Base-by-base conservation (phyloP, 2,329 filamentous ascomycete species). In the Monilinia laxa region DNA sequence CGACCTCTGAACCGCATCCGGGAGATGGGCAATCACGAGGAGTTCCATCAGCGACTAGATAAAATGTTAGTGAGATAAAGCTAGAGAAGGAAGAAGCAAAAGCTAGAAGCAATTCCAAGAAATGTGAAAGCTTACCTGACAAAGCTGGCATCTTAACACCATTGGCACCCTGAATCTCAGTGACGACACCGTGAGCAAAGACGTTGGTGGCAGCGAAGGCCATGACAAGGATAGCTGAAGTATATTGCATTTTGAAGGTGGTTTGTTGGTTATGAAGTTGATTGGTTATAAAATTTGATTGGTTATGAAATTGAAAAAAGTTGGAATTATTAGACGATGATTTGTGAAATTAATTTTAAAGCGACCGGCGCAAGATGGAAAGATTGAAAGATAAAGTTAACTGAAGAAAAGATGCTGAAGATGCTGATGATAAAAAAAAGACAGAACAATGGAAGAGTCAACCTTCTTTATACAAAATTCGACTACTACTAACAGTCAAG, bases 21-120 rank as follows among this genome's bases (percentile, higher is more conserved):
- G 87, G 85, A 72, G 79, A 80, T 62, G 84, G 80, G 77, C 87
- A 90, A 78, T 90, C 87, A 74, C 88, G 86, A 62, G 87, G 88
- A 69, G 87, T 90, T 73, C 87, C 87, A 69, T 90, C 87, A 57
- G 81, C 80, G 70, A 89, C 85, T 81, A 59, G 49, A 68, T 35
- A 18, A 47, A n/a, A 16, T 56, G 52, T 68, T 49, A 70, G 68
- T 69, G 59, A 59, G 67, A 72, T 62, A 38, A 31, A 23, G 64
- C 63, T 66, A 20, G 67, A 75, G 66, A 72, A 31, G 25, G 51
- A 52, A 23, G 18, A 60, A 20, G 20, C 3, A 25, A 51, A 49
- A 45, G 42, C n/a, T 40, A 52, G 11, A 18, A 60, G 63, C 25
- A 47, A 52, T 11, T 62, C 28, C 35, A 60, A 45, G 20, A 18